These are phyloP conservation scores for Cucurbita ficifolia DNA, from an alignment of 306 rosid genomes.

Conservation along the genomic window DNA sequence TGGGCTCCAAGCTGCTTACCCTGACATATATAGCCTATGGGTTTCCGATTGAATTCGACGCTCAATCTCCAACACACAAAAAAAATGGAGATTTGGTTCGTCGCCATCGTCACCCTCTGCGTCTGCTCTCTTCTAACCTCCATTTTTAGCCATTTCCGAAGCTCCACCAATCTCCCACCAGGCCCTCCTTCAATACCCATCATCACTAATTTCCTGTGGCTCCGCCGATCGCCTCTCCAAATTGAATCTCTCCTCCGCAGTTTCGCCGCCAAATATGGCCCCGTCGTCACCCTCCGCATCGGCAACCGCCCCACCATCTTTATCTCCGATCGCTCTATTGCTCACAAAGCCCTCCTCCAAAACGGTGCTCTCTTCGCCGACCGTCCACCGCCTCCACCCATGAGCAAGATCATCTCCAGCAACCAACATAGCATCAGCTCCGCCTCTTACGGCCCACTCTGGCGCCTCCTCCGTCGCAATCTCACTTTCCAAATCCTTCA, in stretches of 20 bases:
- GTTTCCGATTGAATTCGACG: no score
- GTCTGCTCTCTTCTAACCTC: background rate
- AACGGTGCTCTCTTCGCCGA: conserved; percentile 1
- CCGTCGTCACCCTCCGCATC: background rate
- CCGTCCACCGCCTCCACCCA: background rate
- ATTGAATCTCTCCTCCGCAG: background rate
- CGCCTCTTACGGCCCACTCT: background rate
- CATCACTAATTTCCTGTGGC: background rate
- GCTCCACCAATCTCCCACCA: background rate
- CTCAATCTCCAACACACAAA: background rate
- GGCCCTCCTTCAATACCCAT: background rate
- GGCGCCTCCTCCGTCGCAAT: conserved; percentile 8
- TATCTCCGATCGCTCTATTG: background rate
- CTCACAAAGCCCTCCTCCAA: background rate
- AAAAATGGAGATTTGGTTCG: conserved; percentile 2
- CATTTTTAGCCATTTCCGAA: background rate
- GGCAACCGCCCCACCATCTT: background rate
- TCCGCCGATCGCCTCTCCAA: background rate
- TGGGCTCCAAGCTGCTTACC: no score
- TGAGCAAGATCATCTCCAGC: background rate
- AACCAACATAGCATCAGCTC: background rate
- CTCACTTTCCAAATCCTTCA: conserved; percentile 4
- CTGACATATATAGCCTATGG: no score
- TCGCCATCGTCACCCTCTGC: background rate
- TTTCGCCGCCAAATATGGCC: background rate